Evolutionary conservation across 2,329 filamentous ascomycete species (phyloP), one percentile per base, ranked within the genome.

Genomic region (Ceratocystis papillata): DNA sequence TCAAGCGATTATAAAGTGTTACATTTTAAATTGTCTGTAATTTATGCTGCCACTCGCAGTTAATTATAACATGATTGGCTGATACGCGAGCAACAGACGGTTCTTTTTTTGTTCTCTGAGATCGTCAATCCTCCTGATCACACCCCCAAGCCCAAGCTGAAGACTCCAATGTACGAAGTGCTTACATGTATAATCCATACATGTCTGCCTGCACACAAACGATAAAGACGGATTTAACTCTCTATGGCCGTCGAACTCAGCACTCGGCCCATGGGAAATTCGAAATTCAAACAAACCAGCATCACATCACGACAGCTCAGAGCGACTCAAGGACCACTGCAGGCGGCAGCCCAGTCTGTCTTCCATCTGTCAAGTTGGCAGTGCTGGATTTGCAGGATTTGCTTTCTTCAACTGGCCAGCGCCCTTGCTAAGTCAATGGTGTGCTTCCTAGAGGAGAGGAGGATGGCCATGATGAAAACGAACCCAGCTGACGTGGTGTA

Each of bases 11-110:
- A 15, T 57, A 12, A 15, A 30, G 22, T 33, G 53, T 33, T 50
- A 22, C 48, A 50, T 20, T 50, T 50, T 22, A 22, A 50, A 41
- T n/a, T 50, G 48, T 50, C 53, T 57, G 53, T 57, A 28, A 57
- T 57, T 57, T 41, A 41, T 41, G 37, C 37, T 41, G 37, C 37
- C 12, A 41, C 53, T 28, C 53, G 6, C 53, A 17, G 33, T 33
- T 17, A 28, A 25, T 17, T 7, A 7, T 1, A 22, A 55, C 17
- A 57, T 57, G 53, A 57, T 57, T 57, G 53, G 53, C 22, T 33
- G 53, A 12, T 57, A 30, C 25, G 30, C 25, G 53, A 57, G 30
- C 48, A 22, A 25, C n/a, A 50, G n/a, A 22, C 48, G 48, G n/a
- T 50, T 50, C 17, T 50, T 50, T 20, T 50, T 50, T 50, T 12